These are phyloP conservation scores for Dactylellina leptospora DNA, from an alignment of 2,329 filamentous ascomycete species.

Conservation along the genomic window DNA sequence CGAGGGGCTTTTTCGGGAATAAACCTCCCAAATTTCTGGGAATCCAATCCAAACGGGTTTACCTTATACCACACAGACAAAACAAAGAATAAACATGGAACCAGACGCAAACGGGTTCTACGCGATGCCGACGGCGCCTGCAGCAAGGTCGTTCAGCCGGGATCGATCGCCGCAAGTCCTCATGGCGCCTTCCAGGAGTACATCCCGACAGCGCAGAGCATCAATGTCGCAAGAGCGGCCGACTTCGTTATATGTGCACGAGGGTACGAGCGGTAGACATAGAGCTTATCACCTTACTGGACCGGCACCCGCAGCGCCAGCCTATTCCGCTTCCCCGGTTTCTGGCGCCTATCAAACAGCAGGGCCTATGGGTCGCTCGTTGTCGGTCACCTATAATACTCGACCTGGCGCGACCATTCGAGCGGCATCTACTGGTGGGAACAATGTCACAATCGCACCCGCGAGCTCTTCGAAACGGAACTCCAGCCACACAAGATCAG, in stretches of 20 bases:
- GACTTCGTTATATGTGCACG: constrained; percentile 50
- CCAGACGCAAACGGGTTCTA: constrained; percentile 52
- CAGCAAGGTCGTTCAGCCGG: constrained; percentile 36
- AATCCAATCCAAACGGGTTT: not conserved
- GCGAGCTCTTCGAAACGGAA: constrained; percentile 31
- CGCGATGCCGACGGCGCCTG: constrained; percentile 45
- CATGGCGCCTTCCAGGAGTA: constrained; percentile 45
- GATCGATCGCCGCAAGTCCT: constrained; percentile 50
- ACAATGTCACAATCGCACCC: constrained; percentile 23
- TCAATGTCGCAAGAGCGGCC: constrained; percentile 48
- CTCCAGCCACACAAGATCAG: constrained; percentile 38
- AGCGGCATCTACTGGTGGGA: constrained; percentile 36
- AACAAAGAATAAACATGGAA: constrained; percentile 29
- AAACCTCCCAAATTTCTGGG: constrained; percentile 8
- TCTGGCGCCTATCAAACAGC: constrained; percentile 34
- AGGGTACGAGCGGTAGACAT: constrained; percentile 42
- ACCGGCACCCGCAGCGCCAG: constrained; percentile 39
- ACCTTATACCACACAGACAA: constrained; percentile 24
- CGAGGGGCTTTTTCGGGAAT: not conserved
- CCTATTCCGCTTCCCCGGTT: constrained; percentile 24
- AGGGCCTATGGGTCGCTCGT: constrained; percentile 34
- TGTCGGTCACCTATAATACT: constrained; percentile 39
- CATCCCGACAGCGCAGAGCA: constrained; percentile 37
- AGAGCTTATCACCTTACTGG: constrained; percentile 49
- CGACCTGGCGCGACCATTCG: constrained; percentile 17